Conservation (phyloP, 768 basidiomycete genomes). For the Phlebiopsis flavidoalba region DNA sequence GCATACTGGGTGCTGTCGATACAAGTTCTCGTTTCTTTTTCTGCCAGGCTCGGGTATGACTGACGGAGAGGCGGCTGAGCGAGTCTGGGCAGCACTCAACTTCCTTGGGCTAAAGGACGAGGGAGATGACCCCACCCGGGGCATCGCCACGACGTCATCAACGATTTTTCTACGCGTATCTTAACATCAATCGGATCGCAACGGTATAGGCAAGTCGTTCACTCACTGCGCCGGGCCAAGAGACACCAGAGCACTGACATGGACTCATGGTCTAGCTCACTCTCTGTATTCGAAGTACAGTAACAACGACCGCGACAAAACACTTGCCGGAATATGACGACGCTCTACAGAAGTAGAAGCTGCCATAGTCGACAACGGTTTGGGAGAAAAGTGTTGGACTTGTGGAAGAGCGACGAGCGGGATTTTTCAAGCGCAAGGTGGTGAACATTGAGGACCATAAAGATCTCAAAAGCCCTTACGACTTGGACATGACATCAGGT, state of each 20-base stretch:
- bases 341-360: neutral
- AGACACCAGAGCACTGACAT: too few species aligned
- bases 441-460: neutral
- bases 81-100: conserved; percentile 13
- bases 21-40: conserved; percentile 6
- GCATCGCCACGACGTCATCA: conserved; percentile 17
- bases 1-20: conserved; percentile 6
- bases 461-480: conserved; percentile 2
- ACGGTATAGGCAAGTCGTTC: neutral
- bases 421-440: neutral
- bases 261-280: too few species aligned
- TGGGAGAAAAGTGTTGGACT: neutral
- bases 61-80: conserved; percentile 14
- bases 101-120: neutral
- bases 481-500: neutral
- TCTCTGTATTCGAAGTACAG: too few species aligned
- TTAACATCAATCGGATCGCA: conserved; percentile 6
- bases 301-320: neutral
- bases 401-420: conserved; percentile 2
- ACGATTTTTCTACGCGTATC: conserved; percentile 11
- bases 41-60: conserved; percentile 11
- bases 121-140: conserved; percentile 16
- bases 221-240: too few species aligned
- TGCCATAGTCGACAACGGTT: neutral
- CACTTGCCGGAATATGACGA: neutral